A percentile compares a stretch with the other conserved stretches of the same genome.
Conservation (phyloP, 2,329 filamentous ascomycete genomes). For the Nannizziopsis arthrosporioides region DNA sequence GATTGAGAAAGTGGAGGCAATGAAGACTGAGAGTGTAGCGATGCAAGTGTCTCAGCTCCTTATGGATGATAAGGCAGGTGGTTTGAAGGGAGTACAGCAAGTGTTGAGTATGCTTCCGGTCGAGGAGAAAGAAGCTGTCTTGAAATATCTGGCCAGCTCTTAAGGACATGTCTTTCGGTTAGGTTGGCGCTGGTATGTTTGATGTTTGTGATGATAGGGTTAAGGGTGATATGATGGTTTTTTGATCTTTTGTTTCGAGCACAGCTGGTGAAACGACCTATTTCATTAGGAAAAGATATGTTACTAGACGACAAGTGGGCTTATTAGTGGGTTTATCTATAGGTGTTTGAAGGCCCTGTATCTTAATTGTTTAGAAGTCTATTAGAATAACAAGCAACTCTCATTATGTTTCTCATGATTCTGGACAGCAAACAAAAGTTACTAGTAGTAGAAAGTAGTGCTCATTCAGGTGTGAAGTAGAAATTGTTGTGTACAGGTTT, state of each 20-base stretch:
- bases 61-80: slow-evolving; percentile 54
- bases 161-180: background rate
- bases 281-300: no score
- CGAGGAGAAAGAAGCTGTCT: slow-evolving; percentile 72
- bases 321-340: no score
- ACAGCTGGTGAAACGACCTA: no score
- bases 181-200: background rate
- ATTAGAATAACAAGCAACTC: no score
- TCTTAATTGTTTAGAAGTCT: background rate
- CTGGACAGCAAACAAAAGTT: no score
- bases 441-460: no score
- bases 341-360: background rate
- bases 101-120: slow-evolving; percentile 78
- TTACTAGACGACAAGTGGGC: no score
- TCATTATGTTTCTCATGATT: no score
- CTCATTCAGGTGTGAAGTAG: no score
- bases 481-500: no score
- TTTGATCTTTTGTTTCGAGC: background rate
- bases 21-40: slow-evolving; percentile 65
- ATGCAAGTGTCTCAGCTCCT: slow-evolving; percentile 58
- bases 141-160: slow-evolving; percentile 41
- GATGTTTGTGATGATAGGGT: background rate
- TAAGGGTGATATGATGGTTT: background rate
- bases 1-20: slow-evolving; percentile 67
- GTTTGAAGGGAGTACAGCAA: slow-evolving; percentile 75